These are phyloP conservation scores for Ceratopteris richardii DNA, from an alignment of 75 land plant species.

Conservation along the genomic window DNA sequence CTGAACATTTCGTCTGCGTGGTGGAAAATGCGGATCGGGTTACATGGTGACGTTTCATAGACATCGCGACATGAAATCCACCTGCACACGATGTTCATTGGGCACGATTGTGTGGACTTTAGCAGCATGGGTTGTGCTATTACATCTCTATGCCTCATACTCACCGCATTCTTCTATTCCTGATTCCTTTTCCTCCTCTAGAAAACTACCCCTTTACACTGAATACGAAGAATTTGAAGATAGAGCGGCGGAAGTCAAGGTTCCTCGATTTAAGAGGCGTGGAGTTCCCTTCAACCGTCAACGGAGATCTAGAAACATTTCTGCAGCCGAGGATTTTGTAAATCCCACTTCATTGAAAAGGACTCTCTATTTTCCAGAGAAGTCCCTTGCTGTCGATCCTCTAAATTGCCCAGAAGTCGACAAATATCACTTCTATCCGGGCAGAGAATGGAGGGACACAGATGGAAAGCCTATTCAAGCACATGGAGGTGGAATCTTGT, in stretches of 20 bases:
- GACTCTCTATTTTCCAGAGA: constrained; percentile 56
- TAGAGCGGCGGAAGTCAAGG: background rate
- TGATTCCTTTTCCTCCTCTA: constrained; percentile 18
- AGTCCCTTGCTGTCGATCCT: constrained; percentile 55
- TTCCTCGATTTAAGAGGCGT: constrained; percentile 7
- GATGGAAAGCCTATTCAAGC: constrained; percentile 93
- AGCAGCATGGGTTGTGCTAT: constrained; percentile 54
- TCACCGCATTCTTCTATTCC: constrained; percentile 19
- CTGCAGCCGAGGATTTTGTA: constrained; percentile 58
- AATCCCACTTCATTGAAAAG: constrained; percentile 53
- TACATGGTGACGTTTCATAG: no score
- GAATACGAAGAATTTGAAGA: constrained; percentile 60
- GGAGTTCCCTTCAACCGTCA: constrained; percentile 39
- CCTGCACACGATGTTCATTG: constrained; percentile 42
- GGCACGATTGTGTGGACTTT: constrained; percentile 58
- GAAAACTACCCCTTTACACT: constrained; percentile 20
- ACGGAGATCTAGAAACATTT: constrained; percentile 33
- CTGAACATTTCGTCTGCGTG: no score
- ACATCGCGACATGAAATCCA: no score
- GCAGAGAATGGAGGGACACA: constrained; percentile 78
- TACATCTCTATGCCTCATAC: constrained; percentile 49
- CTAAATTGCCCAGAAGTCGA: constrained; percentile 31
- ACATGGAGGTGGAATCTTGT: constrained; percentile 94
- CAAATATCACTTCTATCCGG: constrained; percentile 54
- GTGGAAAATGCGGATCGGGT: no score